These are phyloP conservation scores for Cryptococcus maquisensis DNA, from an alignment of 1,284 basidiomycete genomes.

Conservation along the genomic window DNA sequence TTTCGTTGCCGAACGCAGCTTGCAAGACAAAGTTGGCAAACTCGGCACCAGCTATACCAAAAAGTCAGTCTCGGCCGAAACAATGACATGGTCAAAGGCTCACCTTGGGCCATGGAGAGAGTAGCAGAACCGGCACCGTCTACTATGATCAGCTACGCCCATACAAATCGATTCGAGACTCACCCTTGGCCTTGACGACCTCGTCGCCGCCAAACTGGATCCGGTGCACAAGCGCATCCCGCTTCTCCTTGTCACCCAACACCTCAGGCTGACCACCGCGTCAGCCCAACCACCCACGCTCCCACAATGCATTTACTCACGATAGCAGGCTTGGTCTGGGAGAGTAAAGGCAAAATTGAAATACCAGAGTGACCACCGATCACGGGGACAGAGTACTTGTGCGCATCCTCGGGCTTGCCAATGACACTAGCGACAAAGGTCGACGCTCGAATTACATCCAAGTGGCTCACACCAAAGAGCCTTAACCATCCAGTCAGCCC, in stretches of 20 bases:
- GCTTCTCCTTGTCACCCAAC: conserved; percentile 56
- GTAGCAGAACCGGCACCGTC: conserved; percentile 86
- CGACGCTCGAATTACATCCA: conserved; percentile 92
- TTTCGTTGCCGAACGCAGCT: conserved; percentile 75
- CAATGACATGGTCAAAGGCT: conserved; percentile 8
- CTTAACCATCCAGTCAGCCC: conserved; percentile 17
- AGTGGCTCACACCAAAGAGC: conserved; percentile 82
- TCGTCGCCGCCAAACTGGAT: conserved; percentile 90
- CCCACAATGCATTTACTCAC: too few relatives aligned
- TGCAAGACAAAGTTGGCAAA: conserved; percentile 79
- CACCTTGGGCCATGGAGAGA: conserved; percentile 83
- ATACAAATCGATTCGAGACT: not conserved
- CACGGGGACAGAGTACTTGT: conserved; percentile 72
- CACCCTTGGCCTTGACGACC: conserved; percentile 50
- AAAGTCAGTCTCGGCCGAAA: not conserved
- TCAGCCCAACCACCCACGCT: conserved; percentile 3
- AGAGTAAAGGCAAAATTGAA: conserved; percentile 93
- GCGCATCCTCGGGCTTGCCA: conserved; percentile 60
- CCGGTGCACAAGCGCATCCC: conserved; percentile 64
- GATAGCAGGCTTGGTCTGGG: conserved; percentile 59
- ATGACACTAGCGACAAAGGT: conserved; percentile 80
- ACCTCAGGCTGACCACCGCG: conserved; percentile 31
- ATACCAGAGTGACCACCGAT: conserved; percentile 94
- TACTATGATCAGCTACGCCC: conserved; percentile 61
- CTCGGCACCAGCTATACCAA: conserved; percentile 65